These are phyloP conservation scores for Tetrahymena thermophila DNA, from an alignment of 73 alveolate species.

Conservation along the genomic window DNA sequence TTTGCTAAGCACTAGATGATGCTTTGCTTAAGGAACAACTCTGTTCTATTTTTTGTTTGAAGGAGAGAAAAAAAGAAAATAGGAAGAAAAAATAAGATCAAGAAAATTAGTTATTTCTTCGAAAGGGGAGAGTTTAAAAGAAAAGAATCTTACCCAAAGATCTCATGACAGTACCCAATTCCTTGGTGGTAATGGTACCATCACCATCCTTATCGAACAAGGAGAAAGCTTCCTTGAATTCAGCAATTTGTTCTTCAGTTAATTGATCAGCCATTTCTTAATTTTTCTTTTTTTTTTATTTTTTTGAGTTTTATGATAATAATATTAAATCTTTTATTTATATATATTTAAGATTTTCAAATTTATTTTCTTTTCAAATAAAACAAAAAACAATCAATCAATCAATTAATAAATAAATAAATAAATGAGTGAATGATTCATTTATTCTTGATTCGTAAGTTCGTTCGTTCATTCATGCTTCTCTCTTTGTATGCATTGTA, in stretches of 20 bases:
- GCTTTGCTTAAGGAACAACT: neutral
- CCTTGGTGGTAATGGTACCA: slow-evolving; percentile 93
- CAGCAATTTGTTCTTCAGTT: slow-evolving; percentile 86
- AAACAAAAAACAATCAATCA: neutral
- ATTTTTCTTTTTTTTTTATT: neutral
- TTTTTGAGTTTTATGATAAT: neutral
- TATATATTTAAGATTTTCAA: neutral
- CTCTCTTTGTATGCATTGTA: neutral
- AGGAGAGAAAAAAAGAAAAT: neutral
- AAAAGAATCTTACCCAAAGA: slow-evolving; percentile 27
- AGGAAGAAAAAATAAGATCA: neutral
- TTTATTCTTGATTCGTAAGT: neutral
- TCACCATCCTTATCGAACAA: slow-evolving; percentile 96
- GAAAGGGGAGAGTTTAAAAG: neutral
- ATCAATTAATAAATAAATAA: neutral
- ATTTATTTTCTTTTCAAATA: neutral
- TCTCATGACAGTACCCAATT: slow-evolving; percentile 95
- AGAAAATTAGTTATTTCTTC: neutral
- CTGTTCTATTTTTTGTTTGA: neutral
- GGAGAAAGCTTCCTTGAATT: slow-evolving; percentile 93
- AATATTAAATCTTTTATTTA: neutral
- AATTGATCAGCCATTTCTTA: slow-evolving; percentile 67
- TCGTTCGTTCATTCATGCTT: neutral
- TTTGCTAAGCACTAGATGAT: neutral
- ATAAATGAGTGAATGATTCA: too few species aligned